Percentiles rank a stretch among this genome's conserved stretches.
These are phyloP conservation scores for Falciphora oryzae DNA, from an alignment of 2,329 filamentous ascomycete genomes.

Conservation along the genomic window DNA sequence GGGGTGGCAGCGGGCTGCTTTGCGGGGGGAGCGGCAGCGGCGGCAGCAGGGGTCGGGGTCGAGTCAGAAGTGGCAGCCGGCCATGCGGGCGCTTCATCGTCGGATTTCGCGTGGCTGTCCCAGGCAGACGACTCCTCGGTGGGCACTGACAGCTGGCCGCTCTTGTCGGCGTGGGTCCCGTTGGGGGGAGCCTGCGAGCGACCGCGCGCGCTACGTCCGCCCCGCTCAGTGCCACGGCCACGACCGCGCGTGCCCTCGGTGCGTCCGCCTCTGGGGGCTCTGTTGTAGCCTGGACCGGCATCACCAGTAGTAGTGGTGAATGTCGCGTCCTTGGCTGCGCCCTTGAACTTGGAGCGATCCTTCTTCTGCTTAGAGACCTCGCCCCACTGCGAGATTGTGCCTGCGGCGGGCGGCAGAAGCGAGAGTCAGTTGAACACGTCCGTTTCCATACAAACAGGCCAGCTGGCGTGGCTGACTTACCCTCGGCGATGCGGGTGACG, in stretches of 20 bases:
- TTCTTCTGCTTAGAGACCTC: conserved; percentile 80
- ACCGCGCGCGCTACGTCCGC: conserved; percentile 56
- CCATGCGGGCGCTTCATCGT: conserved; percentile 39
- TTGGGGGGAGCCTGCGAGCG: conserved; percentile 57
- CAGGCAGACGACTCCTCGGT: conserved; percentile 65
- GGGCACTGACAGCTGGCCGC: conserved; percentile 54
- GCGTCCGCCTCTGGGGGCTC: conserved; percentile 55
- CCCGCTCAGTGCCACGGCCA: conserved; percentile 57
- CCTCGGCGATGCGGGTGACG: conserved; percentile 74
- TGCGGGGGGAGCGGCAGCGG: conserved; percentile 31
- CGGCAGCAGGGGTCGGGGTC: conserved; percentile 27
- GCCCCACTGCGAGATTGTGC: conserved; percentile 75
- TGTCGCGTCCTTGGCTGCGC: conserved; percentile 47
- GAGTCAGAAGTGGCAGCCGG: conserved; percentile 33
- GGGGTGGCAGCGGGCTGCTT: conserved; percentile 29
- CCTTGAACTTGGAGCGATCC: conserved; percentile 65
- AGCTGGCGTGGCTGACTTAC: conserved; percentile 35
- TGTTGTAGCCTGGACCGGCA: conserved; percentile 39
- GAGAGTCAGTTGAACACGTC: conserved; percentile 18
- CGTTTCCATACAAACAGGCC: too few species aligned
- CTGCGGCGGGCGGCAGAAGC: conserved; percentile 34
- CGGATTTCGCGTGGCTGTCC: conserved; percentile 37
- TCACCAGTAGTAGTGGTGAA: conserved; percentile 45
- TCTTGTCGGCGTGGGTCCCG: conserved; percentile 54
- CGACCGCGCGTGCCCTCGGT: conserved; percentile 58